phyloP scores from a whole-genome alignment of 768 basidiomycete genomes.

The Russula ochroleuca region DNA sequence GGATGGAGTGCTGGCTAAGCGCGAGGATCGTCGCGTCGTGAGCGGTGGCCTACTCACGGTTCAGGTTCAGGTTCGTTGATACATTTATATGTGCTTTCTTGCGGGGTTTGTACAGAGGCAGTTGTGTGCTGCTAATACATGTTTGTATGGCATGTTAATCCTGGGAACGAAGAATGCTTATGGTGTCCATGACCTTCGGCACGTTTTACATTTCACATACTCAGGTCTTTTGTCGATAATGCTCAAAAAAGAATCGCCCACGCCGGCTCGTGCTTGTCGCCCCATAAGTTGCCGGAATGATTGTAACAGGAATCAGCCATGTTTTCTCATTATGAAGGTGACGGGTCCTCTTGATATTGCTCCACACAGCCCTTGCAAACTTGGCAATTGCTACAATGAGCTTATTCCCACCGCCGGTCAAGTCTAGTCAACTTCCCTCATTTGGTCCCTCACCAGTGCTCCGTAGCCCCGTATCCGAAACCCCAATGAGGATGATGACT shows the following conservation, averaged over 20 bases:
- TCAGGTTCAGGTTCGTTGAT: not conserved
- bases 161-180: not conserved
- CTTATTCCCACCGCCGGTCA: too few species aligned
- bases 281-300: too few species aligned
- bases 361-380: too few species aligned
- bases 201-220: not conserved
- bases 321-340: not conserved
- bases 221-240: not conserved
- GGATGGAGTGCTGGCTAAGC: conserved; percentile 14
- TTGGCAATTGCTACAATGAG: too few species aligned
- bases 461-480: too few species aligned
- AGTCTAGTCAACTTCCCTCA: too few species aligned
- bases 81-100: not conserved
- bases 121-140: not conserved
- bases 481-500: too few species aligned
- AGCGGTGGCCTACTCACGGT: not conserved
- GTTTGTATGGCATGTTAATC: not conserved
- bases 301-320: not conserved
- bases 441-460: too few species aligned
- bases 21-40: not conserved
- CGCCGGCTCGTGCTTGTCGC: not conserved
- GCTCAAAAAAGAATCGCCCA: not conserved
- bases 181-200: not conserved
- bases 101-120: not conserved
- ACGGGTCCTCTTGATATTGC: too few species aligned